Evolutionary conservation across 257 asterid genomes (phyloP).

Genomic region (Solanum sitiens): DNA sequence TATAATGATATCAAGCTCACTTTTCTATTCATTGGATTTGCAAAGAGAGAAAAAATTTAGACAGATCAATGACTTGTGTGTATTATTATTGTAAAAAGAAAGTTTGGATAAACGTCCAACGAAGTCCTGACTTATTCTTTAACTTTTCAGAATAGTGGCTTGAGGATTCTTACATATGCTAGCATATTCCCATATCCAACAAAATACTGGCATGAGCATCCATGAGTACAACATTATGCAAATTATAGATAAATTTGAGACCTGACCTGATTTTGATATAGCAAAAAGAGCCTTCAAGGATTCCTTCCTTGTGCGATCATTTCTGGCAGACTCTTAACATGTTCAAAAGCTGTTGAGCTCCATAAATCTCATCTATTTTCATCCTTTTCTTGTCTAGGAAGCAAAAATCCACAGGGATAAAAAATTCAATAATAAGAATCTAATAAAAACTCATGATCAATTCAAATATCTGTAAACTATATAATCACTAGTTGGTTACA

Average conservation of each 20-base stretch:
- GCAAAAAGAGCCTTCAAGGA: constrained; percentile 87
- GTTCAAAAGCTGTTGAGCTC: constrained; percentile 42
- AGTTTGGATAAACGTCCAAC: background rate
- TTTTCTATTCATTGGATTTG: background rate
- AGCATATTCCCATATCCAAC: background rate
- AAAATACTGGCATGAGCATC: background rate
- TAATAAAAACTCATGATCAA: background rate
- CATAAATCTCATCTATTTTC: constrained; percentile 65
- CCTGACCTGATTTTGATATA: constrained; percentile 73
- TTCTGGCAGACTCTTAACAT: constrained; percentile 72
- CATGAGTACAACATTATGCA: background rate
- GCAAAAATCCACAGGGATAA: background rate
- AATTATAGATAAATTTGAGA: background rate
- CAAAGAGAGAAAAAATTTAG: background rate
- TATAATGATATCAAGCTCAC: background rate
- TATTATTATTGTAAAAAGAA: background rate
- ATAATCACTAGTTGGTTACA: background rate
- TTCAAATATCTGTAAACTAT: background rate
- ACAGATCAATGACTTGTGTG: background rate
- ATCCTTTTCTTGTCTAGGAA: constrained; percentile 60
- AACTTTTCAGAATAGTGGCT: background rate
- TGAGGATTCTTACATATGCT: background rate
- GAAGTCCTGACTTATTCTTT: background rate
- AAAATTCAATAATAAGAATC: background rate
- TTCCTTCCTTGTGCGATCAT: constrained; percentile 69